Percentiles rank a stretch among this genome's conserved stretches.
Evolutionary conservation across 1,284 basidiomycete species (phyloP).

Genomic region (Mycena sp.): DNA sequence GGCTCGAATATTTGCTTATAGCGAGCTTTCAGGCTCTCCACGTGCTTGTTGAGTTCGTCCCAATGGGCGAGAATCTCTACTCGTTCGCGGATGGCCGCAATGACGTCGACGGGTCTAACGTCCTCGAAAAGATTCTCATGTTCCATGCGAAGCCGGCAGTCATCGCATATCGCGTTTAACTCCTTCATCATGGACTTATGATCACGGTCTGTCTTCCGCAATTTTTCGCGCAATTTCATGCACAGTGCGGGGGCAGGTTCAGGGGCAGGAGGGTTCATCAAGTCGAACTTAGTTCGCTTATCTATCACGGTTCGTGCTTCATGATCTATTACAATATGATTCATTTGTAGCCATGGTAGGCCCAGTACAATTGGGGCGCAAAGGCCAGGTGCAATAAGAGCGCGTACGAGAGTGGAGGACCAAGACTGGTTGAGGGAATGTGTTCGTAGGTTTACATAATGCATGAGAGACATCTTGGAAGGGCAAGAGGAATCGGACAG

Average conservation of each 20-base stretch:
- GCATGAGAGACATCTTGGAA: neutral
- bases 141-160: neutral
- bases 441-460: slow-evolving; percentile 9
- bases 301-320: slow-evolving; percentile 25
- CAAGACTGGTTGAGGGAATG: slow-evolving; percentile 6
- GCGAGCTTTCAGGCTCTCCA: neutral
- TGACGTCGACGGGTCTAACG: neutral
- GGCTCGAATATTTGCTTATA: neutral
- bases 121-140: neutral
- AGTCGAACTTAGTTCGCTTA: slow-evolving; percentile 27
- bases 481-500: neutral
- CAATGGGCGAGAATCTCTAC: too few relatives aligned
- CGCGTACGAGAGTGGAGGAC: neutral
- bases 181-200: too few relatives aligned
- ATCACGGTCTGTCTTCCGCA: too few relatives aligned
- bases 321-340: slow-evolving; percentile 37
- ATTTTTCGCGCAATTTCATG: neutral
- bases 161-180: neutral
- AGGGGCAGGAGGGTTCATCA: slow-evolving; percentile 22
- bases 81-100: neutral
- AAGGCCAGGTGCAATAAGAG: slow-evolving; percentile 26
- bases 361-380: slow-evolving; percentile 35
- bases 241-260: neutral
- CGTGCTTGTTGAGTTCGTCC: neutral
- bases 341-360: slow-evolving; percentile 34